phyloP scores from a whole-genome alignment of 129 eudicot species.

The Dittrichia graveolens region DNA sequence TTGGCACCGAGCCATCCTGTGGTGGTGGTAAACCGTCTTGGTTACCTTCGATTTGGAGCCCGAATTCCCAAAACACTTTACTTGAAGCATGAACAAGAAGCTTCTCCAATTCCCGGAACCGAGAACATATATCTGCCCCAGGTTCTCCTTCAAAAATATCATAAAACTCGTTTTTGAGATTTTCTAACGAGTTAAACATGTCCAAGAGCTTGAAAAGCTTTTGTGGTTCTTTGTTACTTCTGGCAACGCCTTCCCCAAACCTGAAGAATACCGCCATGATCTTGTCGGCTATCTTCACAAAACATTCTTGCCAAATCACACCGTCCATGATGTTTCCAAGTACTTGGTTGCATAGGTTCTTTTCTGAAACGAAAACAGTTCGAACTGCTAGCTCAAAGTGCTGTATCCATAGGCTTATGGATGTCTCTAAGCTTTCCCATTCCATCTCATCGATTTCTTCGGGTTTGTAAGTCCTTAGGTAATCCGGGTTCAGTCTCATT shows the following conservation, averaged over 20 bases:
- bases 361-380: constrained; percentile 69
- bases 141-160: constrained; percentile 70
- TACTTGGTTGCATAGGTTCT: constrained; percentile 58
- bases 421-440: constrained; percentile 73
- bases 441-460: constrained; percentile 77
- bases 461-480: constrained; percentile 64
- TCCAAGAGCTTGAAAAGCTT: constrained; percentile 77
- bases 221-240: constrained; percentile 85
- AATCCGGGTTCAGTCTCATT: constrained; percentile 73
- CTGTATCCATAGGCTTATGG: constrained; percentile 74
- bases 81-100: constrained; percentile 72
- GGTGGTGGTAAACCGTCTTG: constrained; percentile 79
- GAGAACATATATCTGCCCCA: constrained; percentile 60
- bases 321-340: constrained; percentile 74
- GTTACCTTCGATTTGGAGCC: constrained; percentile 73
- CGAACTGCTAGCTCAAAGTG: constrained; percentile 77
- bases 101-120: constrained; percentile 74
- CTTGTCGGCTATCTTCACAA: constrained; percentile 71
- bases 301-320: constrained; percentile 74
- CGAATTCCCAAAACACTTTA: constrained; percentile 77
- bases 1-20: constrained; percentile 74
- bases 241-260: constrained; percentile 82
- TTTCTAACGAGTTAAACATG: constrained; percentile 76
- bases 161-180: constrained; percentile 50
- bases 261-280: constrained; percentile 91